Percentiles rank a stretch among this genome's conserved stretches.
Conservation (phyloP, 768 basidiomycete genomes). For the Boletus sp. region DNA sequence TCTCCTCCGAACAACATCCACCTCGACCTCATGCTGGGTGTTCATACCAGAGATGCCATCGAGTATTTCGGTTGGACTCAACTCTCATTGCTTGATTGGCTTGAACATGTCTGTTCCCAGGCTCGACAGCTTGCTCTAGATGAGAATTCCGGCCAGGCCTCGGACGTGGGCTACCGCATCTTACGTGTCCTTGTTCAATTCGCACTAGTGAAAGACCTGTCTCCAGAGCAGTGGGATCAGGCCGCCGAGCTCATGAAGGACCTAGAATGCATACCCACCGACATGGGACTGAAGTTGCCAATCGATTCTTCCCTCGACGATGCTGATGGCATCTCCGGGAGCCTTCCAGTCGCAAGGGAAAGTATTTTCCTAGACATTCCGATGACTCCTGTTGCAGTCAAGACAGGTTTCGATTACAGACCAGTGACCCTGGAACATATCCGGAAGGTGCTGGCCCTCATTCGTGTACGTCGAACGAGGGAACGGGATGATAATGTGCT, state of each 20-base stretch:
- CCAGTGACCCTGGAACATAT: neutral
- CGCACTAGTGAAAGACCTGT: conserved; percentile 61
- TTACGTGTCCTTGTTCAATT: conserved; percentile 61
- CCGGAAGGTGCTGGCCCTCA: neutral
- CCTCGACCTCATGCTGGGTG: conserved; percentile 14
- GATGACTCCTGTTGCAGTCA: neutral
- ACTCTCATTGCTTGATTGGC: conserved; percentile 68
- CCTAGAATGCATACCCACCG: conserved; percentile 70
- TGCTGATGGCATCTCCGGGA: conserved; percentile 55
- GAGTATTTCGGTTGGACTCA: conserved; percentile 72
- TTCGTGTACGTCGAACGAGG: conserved; percentile 37
- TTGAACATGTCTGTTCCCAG: conserved; percentile 53
- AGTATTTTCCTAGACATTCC: neutral
- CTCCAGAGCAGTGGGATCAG: conserved; percentile 51
- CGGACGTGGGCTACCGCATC: conserved; percentile 55
- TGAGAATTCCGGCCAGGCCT: neutral
- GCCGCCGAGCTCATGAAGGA: conserved; percentile 46
- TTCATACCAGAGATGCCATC: conserved; percentile 37
- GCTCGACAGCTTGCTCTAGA: neutral
- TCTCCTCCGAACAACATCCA: neutral
- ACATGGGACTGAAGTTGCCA: conserved; percentile 66
- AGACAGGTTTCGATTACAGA: neutral
- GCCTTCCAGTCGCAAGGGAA: conserved; percentile 5
- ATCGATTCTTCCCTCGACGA: conserved; percentile 75
- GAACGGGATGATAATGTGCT: neutral